These are phyloP conservation scores for Pisolithus sp. DNA, from an alignment of 768 basidiomycete genomes.

Conservation along the genomic window DNA sequence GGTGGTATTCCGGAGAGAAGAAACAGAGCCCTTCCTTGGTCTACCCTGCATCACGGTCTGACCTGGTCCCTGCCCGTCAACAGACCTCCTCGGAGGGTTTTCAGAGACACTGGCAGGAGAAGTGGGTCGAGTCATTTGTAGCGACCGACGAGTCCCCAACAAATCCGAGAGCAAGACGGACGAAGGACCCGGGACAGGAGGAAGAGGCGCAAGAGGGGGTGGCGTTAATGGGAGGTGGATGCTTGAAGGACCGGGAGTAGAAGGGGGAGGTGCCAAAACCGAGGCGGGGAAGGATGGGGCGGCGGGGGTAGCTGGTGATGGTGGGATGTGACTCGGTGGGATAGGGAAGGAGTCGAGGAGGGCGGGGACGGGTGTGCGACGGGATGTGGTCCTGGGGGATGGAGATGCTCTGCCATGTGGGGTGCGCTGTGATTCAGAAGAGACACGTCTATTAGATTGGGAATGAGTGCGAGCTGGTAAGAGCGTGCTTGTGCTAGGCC, in stretches of 20 bases:
- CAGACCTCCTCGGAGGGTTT: slow-evolving; percentile 3
- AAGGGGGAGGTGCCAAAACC: no score
- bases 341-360: slow-evolving; percentile 33
- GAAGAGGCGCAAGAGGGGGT: slow-evolving; percentile 54
- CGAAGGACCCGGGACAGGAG: slow-evolving; percentile 60
- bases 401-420: slow-evolving; percentile 20
- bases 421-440: slow-evolving; percentile 19
- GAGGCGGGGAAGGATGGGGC: background rate
- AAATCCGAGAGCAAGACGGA: slow-evolving; percentile 46
- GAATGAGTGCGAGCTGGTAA: background rate
- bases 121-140: slow-evolving; percentile 17
- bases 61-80: slow-evolving; percentile 9
- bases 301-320: slow-evolving; percentile 17
- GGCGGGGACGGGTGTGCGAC: slow-evolving; percentile 27
- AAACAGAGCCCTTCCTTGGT: slow-evolving; percentile 22
- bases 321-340: slow-evolving; percentile 29
- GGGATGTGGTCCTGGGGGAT: slow-evolving; percentile 17
- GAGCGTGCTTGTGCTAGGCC: background rate
- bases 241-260: background rate
- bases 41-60: slow-evolving; percentile 10
- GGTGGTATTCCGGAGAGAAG: slow-evolving; percentile 22
- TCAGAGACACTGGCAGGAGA: slow-evolving; percentile 13
- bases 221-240: slow-evolving; percentile 51
- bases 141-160: slow-evolving; percentile 35
- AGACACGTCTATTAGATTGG: slow-evolving; percentile 13